These are phyloP conservation scores for Solanum clarkiae DNA, from an alignment of 257 asterid genomes.

Conservation along the genomic window DNA sequence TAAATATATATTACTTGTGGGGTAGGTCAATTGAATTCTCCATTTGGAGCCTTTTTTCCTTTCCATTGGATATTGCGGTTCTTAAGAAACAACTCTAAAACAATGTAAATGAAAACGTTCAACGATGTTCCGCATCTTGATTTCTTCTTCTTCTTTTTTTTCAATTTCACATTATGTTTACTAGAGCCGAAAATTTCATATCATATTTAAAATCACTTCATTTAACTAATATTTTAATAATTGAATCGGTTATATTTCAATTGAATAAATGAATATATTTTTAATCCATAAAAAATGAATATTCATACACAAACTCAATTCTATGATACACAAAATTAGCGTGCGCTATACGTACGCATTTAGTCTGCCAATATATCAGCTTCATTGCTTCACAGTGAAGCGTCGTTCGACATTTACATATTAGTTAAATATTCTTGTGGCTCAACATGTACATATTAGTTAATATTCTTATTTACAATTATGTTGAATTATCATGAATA, in stretches of 20 bases:
- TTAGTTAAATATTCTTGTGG: neutral
- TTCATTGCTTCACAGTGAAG: neutral
- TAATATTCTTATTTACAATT: neutral
- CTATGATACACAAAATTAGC: too few species aligned
- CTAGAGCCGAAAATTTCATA: too few species aligned
- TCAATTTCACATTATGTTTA: neutral
- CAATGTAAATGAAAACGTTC: slow-evolving; percentile 43
- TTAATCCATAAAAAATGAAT: neutral
- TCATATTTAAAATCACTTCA: neutral
- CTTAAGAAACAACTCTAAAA: slow-evolving; percentile 8
- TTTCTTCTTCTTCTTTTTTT: neutral
- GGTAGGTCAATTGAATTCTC: neutral
- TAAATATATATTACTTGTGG: neutral
- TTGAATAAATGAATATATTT: neutral
- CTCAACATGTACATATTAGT: neutral
- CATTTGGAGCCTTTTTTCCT: neutral
- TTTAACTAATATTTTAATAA: neutral
- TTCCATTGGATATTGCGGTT: slow-evolving; percentile 8
- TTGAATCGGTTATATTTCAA: neutral
- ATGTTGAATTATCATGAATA: neutral
- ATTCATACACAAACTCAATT: too few species aligned
- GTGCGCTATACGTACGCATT: too few species aligned
- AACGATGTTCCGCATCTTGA: slow-evolving; percentile 9
- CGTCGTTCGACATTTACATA: neutral
- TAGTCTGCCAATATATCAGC: too few species aligned